Conservation (phyloP, 2,329 filamentous ascomycete species). For the Aspergillus glaucus region DNA sequence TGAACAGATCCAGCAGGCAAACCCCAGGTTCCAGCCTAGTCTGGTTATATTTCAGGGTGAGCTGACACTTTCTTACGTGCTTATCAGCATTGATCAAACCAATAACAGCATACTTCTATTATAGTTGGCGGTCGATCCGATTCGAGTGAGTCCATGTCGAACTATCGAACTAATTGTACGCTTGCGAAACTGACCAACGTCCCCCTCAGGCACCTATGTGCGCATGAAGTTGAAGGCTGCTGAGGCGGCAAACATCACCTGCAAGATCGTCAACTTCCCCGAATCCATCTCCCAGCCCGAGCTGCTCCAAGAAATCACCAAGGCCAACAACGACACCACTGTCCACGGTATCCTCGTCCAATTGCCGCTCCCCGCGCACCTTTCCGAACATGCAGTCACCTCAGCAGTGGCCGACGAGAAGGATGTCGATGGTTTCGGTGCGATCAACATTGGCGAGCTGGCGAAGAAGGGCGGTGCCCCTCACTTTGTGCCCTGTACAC, state of each 20-base stretch:
- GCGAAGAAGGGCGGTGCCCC: conserved; percentile 90
- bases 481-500: conserved; percentile 89
- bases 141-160: conserved; percentile 59
- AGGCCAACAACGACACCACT: conserved; percentile 76
- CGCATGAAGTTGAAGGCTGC: conserved; percentile 99
- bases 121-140: conserved; percentile 87
- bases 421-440: conserved; percentile 95
- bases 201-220: conserved; percentile 76
- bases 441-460: conserved; percentile 89
- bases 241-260: conserved; percentile 84
- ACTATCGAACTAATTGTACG: neutral
- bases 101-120: conserved; percentile 5
- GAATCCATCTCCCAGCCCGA: conserved; percentile 77
- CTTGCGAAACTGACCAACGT: conserved; percentile 15
- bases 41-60: conserved; percentile 92
- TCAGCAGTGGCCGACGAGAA: conserved; percentile 89
- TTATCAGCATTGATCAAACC: neutral
- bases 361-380: conserved; percentile 78
- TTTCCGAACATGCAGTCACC: conserved; percentile 85
- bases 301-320: conserved; percentile 72
- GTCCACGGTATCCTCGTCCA: conserved; percentile 94
- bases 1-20: conserved; percentile 68
- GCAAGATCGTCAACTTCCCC: conserved; percentile 76
- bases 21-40: conserved; percentile 80
- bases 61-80: conserved; percentile 15